phyloP scores from a whole-genome alignment of 257 asterid genomes.

The Solanum boliviense region DNA sequence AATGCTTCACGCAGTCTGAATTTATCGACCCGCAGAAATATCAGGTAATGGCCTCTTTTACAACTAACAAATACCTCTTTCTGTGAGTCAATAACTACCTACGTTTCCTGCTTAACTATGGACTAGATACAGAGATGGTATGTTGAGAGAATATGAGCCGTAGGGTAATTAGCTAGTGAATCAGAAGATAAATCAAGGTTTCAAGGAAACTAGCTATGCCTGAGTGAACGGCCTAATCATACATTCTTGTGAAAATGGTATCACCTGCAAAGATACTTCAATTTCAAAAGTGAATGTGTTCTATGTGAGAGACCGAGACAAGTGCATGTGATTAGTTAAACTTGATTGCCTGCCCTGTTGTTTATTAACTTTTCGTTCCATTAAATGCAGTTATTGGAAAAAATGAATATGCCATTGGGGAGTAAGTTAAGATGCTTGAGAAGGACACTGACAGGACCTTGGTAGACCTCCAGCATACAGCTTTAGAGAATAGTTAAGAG shows the following conservation, averaged over 20 bases:
- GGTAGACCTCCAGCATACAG: slow-evolving; percentile 26
- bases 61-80: neutral
- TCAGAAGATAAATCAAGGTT: neutral
- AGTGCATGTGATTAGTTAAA: neutral
- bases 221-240: neutral
- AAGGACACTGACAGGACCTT: slow-evolving; percentile 82
- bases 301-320: neutral
- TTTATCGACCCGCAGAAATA: slow-evolving; percentile 56
- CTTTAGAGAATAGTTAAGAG: neutral
- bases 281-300: neutral
- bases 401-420: slow-evolving; percentile 34
- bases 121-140: neutral
- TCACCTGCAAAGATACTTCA: neutral
- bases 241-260: neutral
- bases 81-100: neutral
- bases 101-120: neutral
- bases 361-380: neutral
- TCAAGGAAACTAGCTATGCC: neutral
- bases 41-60: slow-evolving; percentile 38
- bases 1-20: slow-evolving; percentile 44
- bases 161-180: neutral
- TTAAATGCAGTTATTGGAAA: slow-evolving; percentile 40
- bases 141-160: neutral
- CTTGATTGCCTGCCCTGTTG: neutral
- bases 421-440: slow-evolving; percentile 53